phyloP scores from a whole-genome alignment of 1,284 basidiomycete species.

The Tilletia horrida region DNA sequence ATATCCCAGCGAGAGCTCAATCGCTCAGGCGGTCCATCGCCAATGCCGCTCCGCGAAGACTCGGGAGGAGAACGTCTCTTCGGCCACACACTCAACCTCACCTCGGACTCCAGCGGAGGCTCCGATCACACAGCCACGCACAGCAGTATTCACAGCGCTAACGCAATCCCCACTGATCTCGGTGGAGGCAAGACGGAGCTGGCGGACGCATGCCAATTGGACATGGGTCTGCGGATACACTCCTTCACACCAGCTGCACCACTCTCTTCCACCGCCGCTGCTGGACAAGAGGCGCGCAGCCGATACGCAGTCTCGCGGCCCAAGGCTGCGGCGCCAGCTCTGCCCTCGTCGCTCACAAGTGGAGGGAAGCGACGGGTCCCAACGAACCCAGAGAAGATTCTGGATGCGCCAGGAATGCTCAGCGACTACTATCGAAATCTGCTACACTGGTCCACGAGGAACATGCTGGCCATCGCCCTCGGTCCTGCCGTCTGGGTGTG shows the following conservation, averaged over 20 bases:
- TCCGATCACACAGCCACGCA: constrained; percentile 30
- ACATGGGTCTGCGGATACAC: constrained; percentile 56
- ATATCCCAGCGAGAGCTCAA: constrained; percentile 49
- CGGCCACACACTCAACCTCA: constrained; percentile 34
- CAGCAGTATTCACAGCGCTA: constrained; percentile 35
- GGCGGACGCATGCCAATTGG: constrained; percentile 50
- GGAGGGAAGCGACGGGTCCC: constrained; percentile 70
- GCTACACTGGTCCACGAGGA: constrained; percentile 80
- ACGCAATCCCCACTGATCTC: constrained; percentile 39
- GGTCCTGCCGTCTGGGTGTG: constrained; percentile 81
- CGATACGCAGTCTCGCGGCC: constrained; percentile 44
- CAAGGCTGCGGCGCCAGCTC: constrained; percentile 27
- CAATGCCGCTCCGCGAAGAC: constrained; percentile 31
- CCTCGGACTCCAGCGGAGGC: constrained; percentile 21
- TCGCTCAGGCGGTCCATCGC: constrained; percentile 28
- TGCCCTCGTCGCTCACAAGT: constrained; percentile 46
- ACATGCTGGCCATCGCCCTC: constrained; percentile 78
- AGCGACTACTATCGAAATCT: constrained; percentile 98
- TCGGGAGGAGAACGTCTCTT: constrained; percentile 22
- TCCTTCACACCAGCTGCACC: constrained; percentile 58
- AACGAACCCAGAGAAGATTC: constrained; percentile 78
- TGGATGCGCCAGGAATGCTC: constrained; percentile 90
- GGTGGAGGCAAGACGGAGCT: constrained; percentile 31
- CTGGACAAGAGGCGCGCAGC: constrained; percentile 47
- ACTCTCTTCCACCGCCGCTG: constrained; percentile 42